Evolutionary conservation across 2,329 filamentous ascomycete species (phyloP).

Genomic region (Chaetomiaceae sp.): DNA sequence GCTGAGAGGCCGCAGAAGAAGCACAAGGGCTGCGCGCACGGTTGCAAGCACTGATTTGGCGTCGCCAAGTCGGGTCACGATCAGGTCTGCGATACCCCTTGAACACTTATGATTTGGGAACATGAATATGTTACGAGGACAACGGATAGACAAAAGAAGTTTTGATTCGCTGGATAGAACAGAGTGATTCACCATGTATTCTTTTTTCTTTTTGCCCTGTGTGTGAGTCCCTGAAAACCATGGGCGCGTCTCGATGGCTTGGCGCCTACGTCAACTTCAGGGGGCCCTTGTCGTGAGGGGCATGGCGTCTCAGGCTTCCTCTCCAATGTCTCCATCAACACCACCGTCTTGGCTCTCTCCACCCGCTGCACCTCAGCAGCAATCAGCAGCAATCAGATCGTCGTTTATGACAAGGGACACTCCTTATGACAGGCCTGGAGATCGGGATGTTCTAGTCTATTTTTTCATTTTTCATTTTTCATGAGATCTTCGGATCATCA

Average conservation of each 20-base stretch:
- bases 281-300: neutral
- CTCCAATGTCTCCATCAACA: neutral
- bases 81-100: conserved; percentile 11
- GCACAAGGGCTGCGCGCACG: conserved; percentile 33
- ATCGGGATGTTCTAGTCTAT: neutral
- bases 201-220: neutral
- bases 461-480: neutral
- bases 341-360: neutral
- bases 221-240: neutral
- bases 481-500: neutral
- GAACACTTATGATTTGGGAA: conserved; percentile 8
- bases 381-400: too few relatives aligned
- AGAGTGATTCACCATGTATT: neutral
- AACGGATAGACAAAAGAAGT: conserved; percentile 22
- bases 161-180: neutral
- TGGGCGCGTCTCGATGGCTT: neutral
- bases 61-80: neutral
- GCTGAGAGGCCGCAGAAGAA: conserved; percentile 39
- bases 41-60: conserved; percentile 15
- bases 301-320: neutral
- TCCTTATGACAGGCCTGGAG: too few relatives aligned
- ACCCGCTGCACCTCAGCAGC: neutral
- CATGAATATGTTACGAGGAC: conserved; percentile 7
- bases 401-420: too few relatives aligned
- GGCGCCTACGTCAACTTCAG: conserved; percentile 2